These are phyloP conservation scores for Cladosporium sp. DNA, from an alignment of 2,329 filamentous ascomycete species.

Conservation along the genomic window DNA sequence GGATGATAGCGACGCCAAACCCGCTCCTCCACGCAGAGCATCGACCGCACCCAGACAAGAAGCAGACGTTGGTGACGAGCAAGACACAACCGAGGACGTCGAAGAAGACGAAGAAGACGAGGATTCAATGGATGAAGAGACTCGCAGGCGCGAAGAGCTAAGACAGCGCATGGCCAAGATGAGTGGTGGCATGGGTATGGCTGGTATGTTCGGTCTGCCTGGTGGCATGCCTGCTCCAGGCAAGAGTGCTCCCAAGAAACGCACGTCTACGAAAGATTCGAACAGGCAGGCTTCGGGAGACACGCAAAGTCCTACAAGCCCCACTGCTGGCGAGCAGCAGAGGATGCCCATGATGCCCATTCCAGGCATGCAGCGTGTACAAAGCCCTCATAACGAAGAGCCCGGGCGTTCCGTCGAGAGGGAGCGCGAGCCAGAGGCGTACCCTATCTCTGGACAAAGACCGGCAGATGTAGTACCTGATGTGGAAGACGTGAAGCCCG, in stretches of 20 bases:
- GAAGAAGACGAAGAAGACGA: constrained; percentile 71
- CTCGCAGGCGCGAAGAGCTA: constrained; percentile 80
- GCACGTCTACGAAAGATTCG: constrained; percentile 39
- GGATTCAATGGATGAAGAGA: constrained; percentile 84
- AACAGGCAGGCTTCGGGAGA: constrained; percentile 19
- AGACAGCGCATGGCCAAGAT: constrained; percentile 97
- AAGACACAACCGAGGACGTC: constrained; percentile 48
- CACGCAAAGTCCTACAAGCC: constrained; percentile 28
- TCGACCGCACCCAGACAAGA: constrained; percentile 45
- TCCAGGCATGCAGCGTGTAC: constrained; percentile 61
- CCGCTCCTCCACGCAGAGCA: constrained; percentile 43
- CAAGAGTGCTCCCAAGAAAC: constrained; percentile 48
- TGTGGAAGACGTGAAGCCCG: constrained; percentile 53
- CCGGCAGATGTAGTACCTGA: constrained; percentile 49
- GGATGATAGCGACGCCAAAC: constrained; percentile 70
- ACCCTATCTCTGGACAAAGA: constrained; percentile 6
- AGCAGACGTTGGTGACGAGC: constrained; percentile 51
- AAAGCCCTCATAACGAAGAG: constrained; percentile 51
- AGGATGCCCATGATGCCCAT: constrained; percentile 57
- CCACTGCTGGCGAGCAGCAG: constrained; percentile 28
- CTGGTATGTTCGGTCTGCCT: constrained; percentile 82
- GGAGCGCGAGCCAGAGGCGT: constrained; percentile 6
- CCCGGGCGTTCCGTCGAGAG: constrained; percentile 10
- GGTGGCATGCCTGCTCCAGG: constrained; percentile 64
- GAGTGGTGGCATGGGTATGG: constrained; percentile 96